Conservation (phyloP, 768 basidiomycete species). For the Mycena epipterygia region DNA sequence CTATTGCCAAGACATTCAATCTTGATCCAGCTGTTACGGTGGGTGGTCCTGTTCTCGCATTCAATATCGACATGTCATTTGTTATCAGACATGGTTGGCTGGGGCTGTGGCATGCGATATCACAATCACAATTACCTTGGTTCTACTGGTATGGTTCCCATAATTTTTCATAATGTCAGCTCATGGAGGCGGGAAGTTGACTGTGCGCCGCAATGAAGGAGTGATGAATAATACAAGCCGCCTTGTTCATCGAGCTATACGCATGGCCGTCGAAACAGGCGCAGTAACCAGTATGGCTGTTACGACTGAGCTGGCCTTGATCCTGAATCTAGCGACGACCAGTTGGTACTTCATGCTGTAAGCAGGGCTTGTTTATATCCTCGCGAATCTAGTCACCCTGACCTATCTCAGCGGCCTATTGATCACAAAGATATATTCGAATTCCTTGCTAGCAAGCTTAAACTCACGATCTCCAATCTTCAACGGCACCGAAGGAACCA, state of each 20-base stretch:
- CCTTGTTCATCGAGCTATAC: constrained; percentile 8
- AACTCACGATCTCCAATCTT: constrained; percentile 14
- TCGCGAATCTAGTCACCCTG: background rate
- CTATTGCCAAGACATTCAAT: constrained; percentile 10
- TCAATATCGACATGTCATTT: background rate
- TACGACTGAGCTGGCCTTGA: constrained; percentile 9
- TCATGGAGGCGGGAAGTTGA: constrained; percentile 5
- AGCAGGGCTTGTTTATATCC: background rate
- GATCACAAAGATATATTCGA: constrained; percentile 17
- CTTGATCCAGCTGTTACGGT: constrained; percentile 8
- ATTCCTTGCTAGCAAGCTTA: constrained; percentile 15
- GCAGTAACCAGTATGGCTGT: constrained; percentile 10
- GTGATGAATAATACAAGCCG: constrained; percentile 3
- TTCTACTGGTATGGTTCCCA: background rate
- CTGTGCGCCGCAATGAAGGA: constrained; percentile 7
- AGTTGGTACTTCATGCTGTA: constrained; percentile 19
- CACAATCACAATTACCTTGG: constrained; percentile 9
- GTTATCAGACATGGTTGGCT: constrained; percentile 9
- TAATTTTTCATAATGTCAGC: constrained; percentile 6
- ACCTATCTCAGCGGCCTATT: constrained; percentile 10
- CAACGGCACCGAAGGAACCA: background rate
- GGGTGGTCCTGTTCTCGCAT: background rate
- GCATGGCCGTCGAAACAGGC: constrained; percentile 14
- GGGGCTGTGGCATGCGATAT: constrained; percentile 5
- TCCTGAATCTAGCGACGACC: constrained; percentile 6